Evolutionary conservation across 129 eudicot species (phyloP).

Genomic region (Erigeron canadensis): DNA sequence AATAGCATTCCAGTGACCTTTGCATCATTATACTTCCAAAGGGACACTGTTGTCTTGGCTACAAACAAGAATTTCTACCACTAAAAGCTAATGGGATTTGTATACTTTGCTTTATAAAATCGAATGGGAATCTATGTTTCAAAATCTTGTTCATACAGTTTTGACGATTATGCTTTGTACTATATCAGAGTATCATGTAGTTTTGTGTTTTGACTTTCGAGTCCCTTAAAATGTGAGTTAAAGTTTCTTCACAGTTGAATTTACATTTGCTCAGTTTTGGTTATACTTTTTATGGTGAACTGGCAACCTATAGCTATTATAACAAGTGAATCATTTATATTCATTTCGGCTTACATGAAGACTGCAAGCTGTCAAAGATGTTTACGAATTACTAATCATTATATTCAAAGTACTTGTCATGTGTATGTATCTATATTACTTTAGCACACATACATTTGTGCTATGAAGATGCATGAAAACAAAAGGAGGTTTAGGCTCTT

Average conservation of each 20-base stretch:
- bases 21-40: too few relatives aligned
- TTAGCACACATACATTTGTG: neutral
- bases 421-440: neutral
- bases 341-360: neutral
- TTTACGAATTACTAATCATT: neutral
- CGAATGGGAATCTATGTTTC: neutral
- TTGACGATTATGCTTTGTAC: neutral
- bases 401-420: neutral
- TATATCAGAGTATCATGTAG: neutral
- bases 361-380: neutral
- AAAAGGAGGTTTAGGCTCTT: too few relatives aligned
- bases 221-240: neutral
- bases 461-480: neutral
- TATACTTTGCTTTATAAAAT: neutral
- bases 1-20: neutral
- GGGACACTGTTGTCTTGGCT: too few relatives aligned
- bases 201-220: neutral
- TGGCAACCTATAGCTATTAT: neutral
- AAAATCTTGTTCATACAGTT: neutral
- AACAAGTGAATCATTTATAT: neutral
- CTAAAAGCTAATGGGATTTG: neutral
- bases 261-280: neutral
- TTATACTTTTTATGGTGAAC: neutral
- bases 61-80: too few relatives aligned
- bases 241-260: neutral